Evolutionary conservation across 2,329 filamentous ascomycete species (phyloP).

Genomic region (Alternaria metachromatica): DNA sequence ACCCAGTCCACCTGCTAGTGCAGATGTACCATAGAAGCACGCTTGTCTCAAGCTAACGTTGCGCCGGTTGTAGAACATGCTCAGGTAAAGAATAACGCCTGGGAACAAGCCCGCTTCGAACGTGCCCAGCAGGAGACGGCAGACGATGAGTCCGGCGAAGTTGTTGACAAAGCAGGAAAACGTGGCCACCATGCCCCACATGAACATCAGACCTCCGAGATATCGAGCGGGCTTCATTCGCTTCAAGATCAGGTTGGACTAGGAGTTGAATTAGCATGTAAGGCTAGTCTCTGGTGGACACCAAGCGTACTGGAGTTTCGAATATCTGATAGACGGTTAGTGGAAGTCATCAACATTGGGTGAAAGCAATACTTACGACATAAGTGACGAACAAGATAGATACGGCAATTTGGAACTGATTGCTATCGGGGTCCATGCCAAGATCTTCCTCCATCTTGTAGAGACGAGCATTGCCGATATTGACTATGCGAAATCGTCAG

Average conservation of each 20-base stretch:
- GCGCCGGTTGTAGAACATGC: conserved; percentile 37
- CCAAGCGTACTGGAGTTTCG: conserved; percentile 55
- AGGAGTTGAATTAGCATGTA: neutral
- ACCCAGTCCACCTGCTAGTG: conserved; percentile 62
- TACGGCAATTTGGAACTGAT: conserved; percentile 33
- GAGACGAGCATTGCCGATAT: conserved; percentile 52
- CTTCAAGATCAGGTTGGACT: conserved; percentile 27
- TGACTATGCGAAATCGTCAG: conserved; percentile 12
- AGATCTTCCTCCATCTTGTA: conserved; percentile 26
- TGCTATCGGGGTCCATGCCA: conserved; percentile 19
- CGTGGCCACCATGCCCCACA: conserved; percentile 33
- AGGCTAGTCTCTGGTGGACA: neutral
- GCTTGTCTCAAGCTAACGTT: conserved; percentile 60
- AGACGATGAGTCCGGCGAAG: conserved; percentile 34
- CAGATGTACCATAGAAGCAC: conserved; percentile 61
- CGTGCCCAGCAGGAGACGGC: conserved; percentile 35
- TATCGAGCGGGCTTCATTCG: conserved; percentile 38
- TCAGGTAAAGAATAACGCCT: conserved; percentile 34
- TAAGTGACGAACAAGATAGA: conserved; percentile 34
- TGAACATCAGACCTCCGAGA: conserved; percentile 30
- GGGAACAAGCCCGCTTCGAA: conserved; percentile 41
- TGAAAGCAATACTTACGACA: conserved; percentile 19
- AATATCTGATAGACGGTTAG: conserved; percentile 28
- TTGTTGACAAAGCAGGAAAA: conserved; percentile 35
- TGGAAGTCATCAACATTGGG: conserved; percentile 12